Evolutionary conservation across 2,329 filamentous ascomycete genomes (phyloP).

Genomic region (Sclerotinia glacialis): DNA sequence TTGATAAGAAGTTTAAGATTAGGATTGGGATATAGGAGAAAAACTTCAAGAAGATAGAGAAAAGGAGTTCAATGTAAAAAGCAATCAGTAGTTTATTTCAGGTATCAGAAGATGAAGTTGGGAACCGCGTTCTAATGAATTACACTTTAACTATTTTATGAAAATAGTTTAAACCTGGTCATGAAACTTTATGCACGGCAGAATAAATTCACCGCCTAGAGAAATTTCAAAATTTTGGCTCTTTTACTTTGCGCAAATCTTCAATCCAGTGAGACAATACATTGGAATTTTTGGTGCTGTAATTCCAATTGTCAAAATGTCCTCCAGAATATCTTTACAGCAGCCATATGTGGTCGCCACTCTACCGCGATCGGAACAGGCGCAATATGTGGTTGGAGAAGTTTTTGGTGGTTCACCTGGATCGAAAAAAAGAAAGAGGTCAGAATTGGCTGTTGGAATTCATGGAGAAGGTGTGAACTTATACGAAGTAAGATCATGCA

Average conservation of each 20-base stretch:
- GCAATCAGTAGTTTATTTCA: conserved; percentile 1
- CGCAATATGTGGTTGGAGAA: conserved; percentile 56
- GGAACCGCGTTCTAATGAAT: conserved; percentile 13
- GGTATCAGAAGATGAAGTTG: conserved; percentile 2
- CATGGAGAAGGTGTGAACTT: conserved; percentile 65
- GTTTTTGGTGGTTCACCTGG: conserved; percentile 59
- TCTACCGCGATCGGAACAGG: conserved; percentile 57
- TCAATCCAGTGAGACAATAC: background rate
- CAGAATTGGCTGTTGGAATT: conserved; percentile 61
- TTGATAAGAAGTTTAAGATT: background rate
- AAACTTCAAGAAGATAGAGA: background rate
- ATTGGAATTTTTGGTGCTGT: conserved; percentile 10
- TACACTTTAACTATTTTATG: conserved; percentile 16
- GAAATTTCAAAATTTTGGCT: conserved; percentile 21
- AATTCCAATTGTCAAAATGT: conserved; percentile 31
- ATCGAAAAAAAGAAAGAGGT: conserved; percentile 59
- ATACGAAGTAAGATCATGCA: conserved; percentile 55
- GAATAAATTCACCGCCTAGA: conserved; percentile 24
- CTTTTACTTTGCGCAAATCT: conserved; percentile 11
- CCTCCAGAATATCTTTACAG: conserved; percentile 56
- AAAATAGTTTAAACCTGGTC: background rate
- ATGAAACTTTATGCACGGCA: conserved; percentile 4
- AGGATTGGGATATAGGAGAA: background rate
- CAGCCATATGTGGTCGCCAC: conserved; percentile 62
- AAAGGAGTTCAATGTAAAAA: background rate